Conservation (phyloP, 2,329 filamentous ascomycete species). For the Raffaelea ambrosiae region DNA sequence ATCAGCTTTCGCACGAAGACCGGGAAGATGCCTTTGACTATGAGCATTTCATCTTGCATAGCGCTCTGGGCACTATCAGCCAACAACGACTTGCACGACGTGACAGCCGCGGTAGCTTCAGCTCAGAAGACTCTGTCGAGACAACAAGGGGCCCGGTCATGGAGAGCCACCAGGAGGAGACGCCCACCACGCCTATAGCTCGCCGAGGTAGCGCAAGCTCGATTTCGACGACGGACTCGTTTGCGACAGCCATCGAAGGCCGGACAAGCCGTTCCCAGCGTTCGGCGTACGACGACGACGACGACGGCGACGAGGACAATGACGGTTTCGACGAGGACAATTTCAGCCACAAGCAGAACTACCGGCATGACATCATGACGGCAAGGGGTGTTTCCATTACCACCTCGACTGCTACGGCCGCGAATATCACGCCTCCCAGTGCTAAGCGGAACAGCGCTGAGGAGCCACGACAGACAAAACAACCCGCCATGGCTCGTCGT, state of each 20-base stretch:
- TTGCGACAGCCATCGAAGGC: slow-evolving; percentile 48
- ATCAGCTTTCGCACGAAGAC: slow-evolving; percentile 75
- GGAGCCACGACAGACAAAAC: slow-evolving; percentile 10
- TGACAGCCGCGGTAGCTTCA: slow-evolving; percentile 35
- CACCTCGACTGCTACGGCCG: neutral
- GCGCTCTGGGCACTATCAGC: slow-evolving; percentile 73
- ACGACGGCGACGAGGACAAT: neutral
- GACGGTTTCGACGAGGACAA: neutral
- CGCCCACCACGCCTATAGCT: neutral
- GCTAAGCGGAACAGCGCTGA: slow-evolving; percentile 10
- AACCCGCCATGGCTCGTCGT: slow-evolving; percentile 21
- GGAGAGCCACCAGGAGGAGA: slow-evolving; percentile 11
- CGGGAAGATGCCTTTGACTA: slow-evolving; percentile 95
- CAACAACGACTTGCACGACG: slow-evolving; percentile 40
- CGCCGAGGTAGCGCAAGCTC: slow-evolving; percentile 14
- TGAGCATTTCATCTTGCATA: slow-evolving; percentile 90
- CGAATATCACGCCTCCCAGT: neutral
- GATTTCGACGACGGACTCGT: slow-evolving; percentile 32
- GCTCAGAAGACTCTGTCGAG: slow-evolving; percentile 53
- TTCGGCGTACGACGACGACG: slow-evolving; percentile 11
- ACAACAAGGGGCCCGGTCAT: slow-evolving; percentile 45
- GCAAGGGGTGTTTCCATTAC: neutral
- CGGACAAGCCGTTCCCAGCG: slow-evolving; percentile 26
- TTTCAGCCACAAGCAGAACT: neutral
- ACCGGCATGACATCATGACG: neutral